Evolutionary conservation across 495 filamentous ascomycete species (phyloP), one percentile per base, ranked within the genome.

Genomic region (Usnea hakonensis): DNA sequence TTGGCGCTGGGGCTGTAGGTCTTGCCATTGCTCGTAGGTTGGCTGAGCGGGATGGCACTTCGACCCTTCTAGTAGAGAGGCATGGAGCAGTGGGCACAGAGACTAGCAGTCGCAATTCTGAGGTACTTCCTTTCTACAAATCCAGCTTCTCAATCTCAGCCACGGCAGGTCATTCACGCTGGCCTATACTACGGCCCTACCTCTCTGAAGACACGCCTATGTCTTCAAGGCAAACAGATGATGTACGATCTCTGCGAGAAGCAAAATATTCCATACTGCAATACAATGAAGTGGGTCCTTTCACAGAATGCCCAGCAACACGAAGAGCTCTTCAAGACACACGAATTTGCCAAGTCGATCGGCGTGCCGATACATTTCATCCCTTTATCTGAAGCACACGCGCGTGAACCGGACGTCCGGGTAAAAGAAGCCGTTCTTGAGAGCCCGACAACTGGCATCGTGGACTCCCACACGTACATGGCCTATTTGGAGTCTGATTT

Each of bases 211-310:
- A 91, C 94, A 0, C 72, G 73, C 2, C 85, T 98, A 56, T 98
- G 94, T 75, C 79, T 97, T 67, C 69, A 73, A 50, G 94, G 94
- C 61, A 83, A 84, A 57, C 67, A 86, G 44, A 77, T 89, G 74
- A 77, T 98, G 65, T 98, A 98, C 75, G 78, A 79, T 13, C 83
- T 92, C 55, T 97, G 93, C 79, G 69, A 75, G 1, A 72, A 75
- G 23, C 74, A 88, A 69, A 65, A 70, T 43, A 87, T 97, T 57
- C 86, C 87, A 0, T 81, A 91, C 76, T 77, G 77, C 62, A 87
- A 87, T 70, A 86, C 81, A 23, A 91, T 90, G 50, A 98, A 98
- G 79, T 96, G 95, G 91, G 87, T 98, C 66, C 86, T 98, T 1
- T 93, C 94, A 2, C 95, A 98, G 75, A 85, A 83, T 54, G 75